These are phyloP conservation scores for Astrephomene gubernaculifera DNA, from an alignment of 139 green algal species.

Conservation along the genomic window DNA sequence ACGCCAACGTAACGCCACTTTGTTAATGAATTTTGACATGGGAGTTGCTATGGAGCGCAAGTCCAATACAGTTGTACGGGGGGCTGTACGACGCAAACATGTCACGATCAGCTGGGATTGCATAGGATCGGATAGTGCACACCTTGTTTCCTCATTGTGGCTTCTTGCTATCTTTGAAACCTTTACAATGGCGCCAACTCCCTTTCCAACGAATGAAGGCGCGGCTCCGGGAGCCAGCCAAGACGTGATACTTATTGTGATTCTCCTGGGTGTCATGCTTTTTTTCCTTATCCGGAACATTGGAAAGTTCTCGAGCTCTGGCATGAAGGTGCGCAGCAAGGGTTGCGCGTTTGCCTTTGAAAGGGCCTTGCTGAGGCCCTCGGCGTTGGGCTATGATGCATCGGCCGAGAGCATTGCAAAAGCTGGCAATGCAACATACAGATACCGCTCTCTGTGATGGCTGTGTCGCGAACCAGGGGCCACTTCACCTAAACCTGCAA, in stretches of 20 bases:
- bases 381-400: neutral
- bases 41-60: too few species aligned
- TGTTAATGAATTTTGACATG: too few species aligned
- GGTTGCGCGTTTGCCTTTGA: neutral
- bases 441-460: neutral
- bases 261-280: conserved; percentile 20
- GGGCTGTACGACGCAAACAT: too few species aligned
- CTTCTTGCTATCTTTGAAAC: too few species aligned
- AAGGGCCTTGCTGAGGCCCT: neutral
- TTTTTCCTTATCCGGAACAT: conserved; percentile 19
- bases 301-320: neutral
- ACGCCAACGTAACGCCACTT: too few species aligned
- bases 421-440: neutral
- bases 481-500: neutral
- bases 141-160: too few species aligned
- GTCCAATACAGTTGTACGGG: too few species aligned
- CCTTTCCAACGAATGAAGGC: conserved; percentile 1
- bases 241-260: neutral
- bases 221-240: neutral
- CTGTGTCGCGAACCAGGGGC: neutral
- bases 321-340: conserved; percentile 8
- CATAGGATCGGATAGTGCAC: too few species aligned
- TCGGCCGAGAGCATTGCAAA: neutral
- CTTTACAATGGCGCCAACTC: conserved; percentile 23
- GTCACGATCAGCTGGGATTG: too few species aligned